Evolutionary conservation across 768 basidiomycete genomes (phyloP), one percentile per base, ranked within the genome.

Genomic region (Chalciporus sphaerocephalus): DNA sequence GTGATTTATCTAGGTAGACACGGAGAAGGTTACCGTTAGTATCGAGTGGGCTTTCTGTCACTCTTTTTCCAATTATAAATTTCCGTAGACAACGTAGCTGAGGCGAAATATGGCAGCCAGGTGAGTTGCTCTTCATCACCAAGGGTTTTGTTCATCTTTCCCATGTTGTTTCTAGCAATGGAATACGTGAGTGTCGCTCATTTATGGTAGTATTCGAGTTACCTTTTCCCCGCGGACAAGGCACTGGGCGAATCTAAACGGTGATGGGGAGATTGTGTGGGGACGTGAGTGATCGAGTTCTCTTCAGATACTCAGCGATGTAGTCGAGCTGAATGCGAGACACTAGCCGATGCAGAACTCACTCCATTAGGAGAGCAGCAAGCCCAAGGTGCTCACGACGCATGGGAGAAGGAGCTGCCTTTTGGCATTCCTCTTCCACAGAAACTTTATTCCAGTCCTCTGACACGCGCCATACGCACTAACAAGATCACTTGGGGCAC

Each of bases 221-320:
- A 10, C 35, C 6, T 15, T 21, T 36, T 40, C 17, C 47, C 28
- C 1, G 38, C 20, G 13, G 17, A 40, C 13, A 43, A 86, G 85
- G 10, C 59, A 82, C 52, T 87, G 79, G 79, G 73, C 82, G 2
- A 81, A 74, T 54, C 57, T 81, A 8, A 64, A 84, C 38, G 81
- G 81, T 0, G 83, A 91, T 50, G 82, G 69, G 11, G 75, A 84
- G 42, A 63, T 87, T 4, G 65, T 65, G 1, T 91, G 87, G 87
- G 88, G 88, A 21, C 87, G 84, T 85, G 55, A 53, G 84, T 75
- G 28, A 5, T 24, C 23, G n/a, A 20, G 23, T 38, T 37, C 13
- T 4, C n/a, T n/a, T n/a, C n/a, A n/a, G 11, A 34, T 12, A 16
- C 34, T 39, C 20, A 47, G 24, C 39, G n/a, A 24, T 15, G 30